A percentile compares a stretch with the other conserved stretches of the same genome.
These are phyloP conservation scores for Sutorius australiensis DNA, from an alignment of 768 basidiomycete genomes.

Conservation along the genomic window DNA sequence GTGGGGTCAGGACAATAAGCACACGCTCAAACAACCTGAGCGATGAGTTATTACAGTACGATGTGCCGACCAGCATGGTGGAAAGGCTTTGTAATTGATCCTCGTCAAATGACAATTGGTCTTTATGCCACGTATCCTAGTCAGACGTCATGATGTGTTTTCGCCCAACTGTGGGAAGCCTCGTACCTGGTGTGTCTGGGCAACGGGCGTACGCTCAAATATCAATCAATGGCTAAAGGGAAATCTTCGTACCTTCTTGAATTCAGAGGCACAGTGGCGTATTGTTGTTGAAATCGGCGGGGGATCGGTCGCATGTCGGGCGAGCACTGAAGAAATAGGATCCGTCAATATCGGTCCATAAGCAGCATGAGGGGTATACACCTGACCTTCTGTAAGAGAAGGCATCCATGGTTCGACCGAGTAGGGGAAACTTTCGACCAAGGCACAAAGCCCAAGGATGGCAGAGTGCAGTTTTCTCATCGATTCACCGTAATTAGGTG, in stretches of 20 bases:
- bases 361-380: neutral
- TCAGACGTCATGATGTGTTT: slow-evolving; percentile 9
- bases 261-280: slow-evolving; percentile 78
- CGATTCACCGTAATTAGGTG: slow-evolving; percentile 68
- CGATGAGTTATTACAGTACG: slow-evolving; percentile 60
- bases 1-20: slow-evolving; percentile 14
- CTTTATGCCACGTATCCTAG: slow-evolving; percentile 90
- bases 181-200: slow-evolving; percentile 60
- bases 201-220: slow-evolving; percentile 1
- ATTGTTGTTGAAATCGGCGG: slow-evolving; percentile 90
- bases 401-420: slow-evolving; percentile 95
- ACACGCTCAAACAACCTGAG: neutral
- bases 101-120: slow-evolving; percentile 82
- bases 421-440: slow-evolving; percentile 94
- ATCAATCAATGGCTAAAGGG: slow-evolving; percentile 2
- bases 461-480: slow-evolving; percentile 80
- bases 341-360: neutral
- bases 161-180: neutral
- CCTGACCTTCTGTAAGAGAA: slow-evolving; percentile 67
- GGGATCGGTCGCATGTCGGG: slow-evolving; percentile 77
- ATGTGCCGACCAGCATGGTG: slow-evolving; percentile 86
- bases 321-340: slow-evolving; percentile 51
- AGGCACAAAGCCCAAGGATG: slow-evolving; percentile 88
- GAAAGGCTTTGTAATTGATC: slow-evolving; percentile 86
- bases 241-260: slow-evolving; percentile 65